phyloP scores from a whole-genome alignment of 192 early-diverging fungal species.

The Phlyctochytrium arcticum region DNA sequence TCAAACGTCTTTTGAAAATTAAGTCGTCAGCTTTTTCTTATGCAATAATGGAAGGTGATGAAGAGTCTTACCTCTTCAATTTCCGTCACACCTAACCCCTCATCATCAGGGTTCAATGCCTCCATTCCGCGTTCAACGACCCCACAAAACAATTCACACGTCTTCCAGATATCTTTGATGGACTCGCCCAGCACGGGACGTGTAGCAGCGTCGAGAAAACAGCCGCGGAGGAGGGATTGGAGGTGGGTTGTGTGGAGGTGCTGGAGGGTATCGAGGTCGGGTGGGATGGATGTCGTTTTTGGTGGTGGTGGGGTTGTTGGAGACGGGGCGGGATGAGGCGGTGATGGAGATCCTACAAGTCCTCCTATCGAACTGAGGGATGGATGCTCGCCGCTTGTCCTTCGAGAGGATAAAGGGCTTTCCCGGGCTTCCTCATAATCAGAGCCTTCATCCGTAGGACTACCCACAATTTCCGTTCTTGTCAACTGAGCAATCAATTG shows the following conservation, averaged over 20 bases:
- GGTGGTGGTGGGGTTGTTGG: too few relatives aligned
- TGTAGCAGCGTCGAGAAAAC: constrained; percentile 18
- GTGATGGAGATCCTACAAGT: too few relatives aligned
- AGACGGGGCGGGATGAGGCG: too few relatives aligned
- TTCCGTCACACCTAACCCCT: not conserved
- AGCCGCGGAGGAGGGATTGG: constrained; percentile 22
- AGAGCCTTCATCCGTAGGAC: too few relatives aligned
- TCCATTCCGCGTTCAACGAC: constrained; percentile 20
- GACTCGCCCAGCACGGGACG: constrained; percentile 1
- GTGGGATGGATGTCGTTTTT: too few relatives aligned
- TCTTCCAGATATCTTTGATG: not conserved
- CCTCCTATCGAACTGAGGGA: too few relatives aligned
- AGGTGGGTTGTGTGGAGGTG: constrained; percentile 21
- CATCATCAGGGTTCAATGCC: not conserved
- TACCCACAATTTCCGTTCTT: not conserved
- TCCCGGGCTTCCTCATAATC: too few relatives aligned
- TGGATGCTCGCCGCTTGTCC: too few relatives aligned
- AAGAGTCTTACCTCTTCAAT: not conserved
- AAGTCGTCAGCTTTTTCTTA: too few relatives aligned
- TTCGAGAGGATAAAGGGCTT: too few relatives aligned
- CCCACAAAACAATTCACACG: constrained; percentile 24
- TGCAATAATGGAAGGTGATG: not conserved
- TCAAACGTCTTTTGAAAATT: constrained; percentile 39
- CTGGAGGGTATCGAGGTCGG: constrained; percentile 30
- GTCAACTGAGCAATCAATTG: not conserved